Percentiles rank a stretch among this genome's conserved stretches.
These are phyloP conservation scores for Fusarium sp. DNA, from an alignment of 2,329 filamentous ascomycete genomes.

Conservation along the genomic window DNA sequence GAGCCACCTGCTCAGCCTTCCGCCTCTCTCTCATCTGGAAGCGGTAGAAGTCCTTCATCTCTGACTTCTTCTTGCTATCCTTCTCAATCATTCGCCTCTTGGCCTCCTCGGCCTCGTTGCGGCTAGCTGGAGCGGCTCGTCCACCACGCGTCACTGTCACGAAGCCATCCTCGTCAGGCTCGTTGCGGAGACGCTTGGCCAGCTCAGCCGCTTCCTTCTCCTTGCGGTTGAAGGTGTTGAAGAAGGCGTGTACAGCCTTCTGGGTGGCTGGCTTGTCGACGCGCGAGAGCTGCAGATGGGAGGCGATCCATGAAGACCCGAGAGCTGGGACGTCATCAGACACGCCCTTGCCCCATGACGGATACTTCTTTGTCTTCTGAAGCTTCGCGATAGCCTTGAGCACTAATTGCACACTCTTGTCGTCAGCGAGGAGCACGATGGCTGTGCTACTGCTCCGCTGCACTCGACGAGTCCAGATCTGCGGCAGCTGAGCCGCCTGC, in stretches of 20 bases:
- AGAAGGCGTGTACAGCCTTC: constrained; percentile 83
- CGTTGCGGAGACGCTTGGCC: constrained; percentile 75
- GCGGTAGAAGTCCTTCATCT: constrained; percentile 81
- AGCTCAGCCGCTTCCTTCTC: constrained; percentile 73
- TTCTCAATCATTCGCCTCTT: constrained; percentile 71
- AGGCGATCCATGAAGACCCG: constrained; percentile 68
- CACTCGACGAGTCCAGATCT: constrained; percentile 78
- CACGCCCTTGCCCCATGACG: constrained; percentile 77
- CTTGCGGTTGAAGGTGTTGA: constrained; percentile 81
- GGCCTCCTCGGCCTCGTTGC: constrained; percentile 76
- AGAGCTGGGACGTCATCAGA: constrained; percentile 67
- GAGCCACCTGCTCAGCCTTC: constrained; percentile 77
- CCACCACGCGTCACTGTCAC: constrained; percentile 89
- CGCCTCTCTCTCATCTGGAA: constrained; percentile 85
- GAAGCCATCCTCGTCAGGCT: constrained; percentile 95
- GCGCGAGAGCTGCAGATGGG: constrained; percentile 78
- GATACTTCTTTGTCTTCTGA: constrained; percentile 68
- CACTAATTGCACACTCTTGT: constrained; percentile 79
- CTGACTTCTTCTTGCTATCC: constrained; percentile 70
- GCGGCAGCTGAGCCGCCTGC: constrained; percentile 72
- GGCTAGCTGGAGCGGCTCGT: constrained; percentile 77
- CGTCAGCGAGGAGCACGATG: constrained; percentile 86
- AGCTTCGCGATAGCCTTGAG: constrained; percentile 79
- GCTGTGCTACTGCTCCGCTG: constrained; percentile 82
- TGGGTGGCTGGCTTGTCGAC: constrained; percentile 77